Percentiles rank a stretch among this genome's conserved stretches.
Conservation (phyloP, 192 early-diverging fungal genomes). For the Entomortierella chlamydospora region DNA sequence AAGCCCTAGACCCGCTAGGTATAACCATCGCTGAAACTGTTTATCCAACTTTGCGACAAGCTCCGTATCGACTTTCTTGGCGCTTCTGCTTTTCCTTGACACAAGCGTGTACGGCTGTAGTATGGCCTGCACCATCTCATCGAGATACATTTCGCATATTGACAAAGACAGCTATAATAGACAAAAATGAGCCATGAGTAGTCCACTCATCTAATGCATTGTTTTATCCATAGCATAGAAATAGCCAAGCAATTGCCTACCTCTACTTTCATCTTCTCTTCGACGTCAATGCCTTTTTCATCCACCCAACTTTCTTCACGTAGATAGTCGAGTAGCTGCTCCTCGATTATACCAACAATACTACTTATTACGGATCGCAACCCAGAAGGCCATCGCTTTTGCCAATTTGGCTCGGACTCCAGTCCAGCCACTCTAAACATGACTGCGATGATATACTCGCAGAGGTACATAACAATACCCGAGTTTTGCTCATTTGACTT, state of each 20-base stretch:
- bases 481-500: slow-evolving; percentile 35
- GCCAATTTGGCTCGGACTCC: slow-evolving; percentile 21
- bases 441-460: slow-evolving; percentile 16
- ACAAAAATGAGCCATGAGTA: not conserved
- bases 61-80: slow-evolving; percentile 35
- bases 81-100: slow-evolving; percentile 17
- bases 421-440: slow-evolving; percentile 5
- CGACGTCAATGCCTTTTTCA: not conserved
- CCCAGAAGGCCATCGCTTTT: slow-evolving; percentile 28
- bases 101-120: slow-evolving; percentile 17
- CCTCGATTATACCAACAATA: slow-evolving; percentile 14
- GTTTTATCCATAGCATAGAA: too few relatives aligned
- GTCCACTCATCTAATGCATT: not conserved
- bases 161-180: slow-evolving; percentile 15
- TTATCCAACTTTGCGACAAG: slow-evolving; percentile 18
- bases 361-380: slow-evolving; percentile 4
- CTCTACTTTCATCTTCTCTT: slow-evolving; percentile 18
- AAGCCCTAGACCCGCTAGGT: slow-evolving; percentile 19
- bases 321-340: slow-evolving; percentile 37
- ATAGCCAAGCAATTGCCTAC: slow-evolving; percentile 17
- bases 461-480: slow-evolving; percentile 36
- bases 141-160: slow-evolving; percentile 39
- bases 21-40: slow-evolving; percentile 35
- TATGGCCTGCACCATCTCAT: slow-evolving; percentile 34
- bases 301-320: slow-evolving; percentile 4